A percentile compares a stretch with the other conserved stretches of the same genome.
These are phyloP conservation scores for Dalbergia cochinchinensis DNA, from an alignment of 306 rosid species.

Conservation along the genomic window DNA sequence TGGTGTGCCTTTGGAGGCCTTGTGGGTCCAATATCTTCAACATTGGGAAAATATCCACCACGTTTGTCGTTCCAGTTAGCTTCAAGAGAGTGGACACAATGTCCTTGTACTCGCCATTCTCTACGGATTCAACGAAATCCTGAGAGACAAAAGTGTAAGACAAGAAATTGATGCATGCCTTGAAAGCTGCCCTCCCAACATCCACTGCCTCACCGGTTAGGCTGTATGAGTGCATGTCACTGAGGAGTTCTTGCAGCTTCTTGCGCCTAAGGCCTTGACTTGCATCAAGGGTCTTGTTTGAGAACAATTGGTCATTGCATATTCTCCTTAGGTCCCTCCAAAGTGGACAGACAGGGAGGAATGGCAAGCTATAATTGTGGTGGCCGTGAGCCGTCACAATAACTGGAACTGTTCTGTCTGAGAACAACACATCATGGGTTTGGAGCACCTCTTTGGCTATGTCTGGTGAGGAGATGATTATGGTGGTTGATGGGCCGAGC, in stretches of 20 bases:
- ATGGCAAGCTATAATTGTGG: slow-evolving; percentile 19
- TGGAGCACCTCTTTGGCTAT: slow-evolving; percentile 39
- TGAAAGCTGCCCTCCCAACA: slow-evolving; percentile 54
- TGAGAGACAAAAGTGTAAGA: slow-evolving; percentile 54
- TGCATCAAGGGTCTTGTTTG: slow-evolving; percentile 49
- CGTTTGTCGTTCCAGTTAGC: slow-evolving; percentile 52
- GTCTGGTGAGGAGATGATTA: slow-evolving; percentile 22
- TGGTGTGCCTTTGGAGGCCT: slow-evolving; percentile 37
- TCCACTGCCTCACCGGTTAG: slow-evolving; percentile 45
- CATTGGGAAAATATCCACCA: slow-evolving; percentile 55
- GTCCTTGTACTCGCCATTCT: slow-evolving; percentile 41
- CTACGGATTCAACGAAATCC: slow-evolving; percentile 52
- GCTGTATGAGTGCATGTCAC: slow-evolving; percentile 37
- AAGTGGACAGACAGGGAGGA: slow-evolving; percentile 39
- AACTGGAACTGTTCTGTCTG: slow-evolving; percentile 40
- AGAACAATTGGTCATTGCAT: slow-evolving; percentile 43
- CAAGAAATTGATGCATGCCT: slow-evolving; percentile 48
- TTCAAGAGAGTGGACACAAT: slow-evolving; percentile 39
- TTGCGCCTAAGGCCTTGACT: slow-evolving; percentile 35
- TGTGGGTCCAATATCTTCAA: slow-evolving; percentile 56
- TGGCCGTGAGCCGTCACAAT: slow-evolving; percentile 2
- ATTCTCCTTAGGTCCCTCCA: slow-evolving; percentile 45
- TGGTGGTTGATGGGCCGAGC: slow-evolving; percentile 22
- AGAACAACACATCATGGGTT: slow-evolving; percentile 24
- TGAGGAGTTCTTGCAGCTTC: slow-evolving; percentile 48